phyloP scores from a whole-genome alignment of 768 basidiomycete genomes.

The Antrodiella citrinella region DNA sequence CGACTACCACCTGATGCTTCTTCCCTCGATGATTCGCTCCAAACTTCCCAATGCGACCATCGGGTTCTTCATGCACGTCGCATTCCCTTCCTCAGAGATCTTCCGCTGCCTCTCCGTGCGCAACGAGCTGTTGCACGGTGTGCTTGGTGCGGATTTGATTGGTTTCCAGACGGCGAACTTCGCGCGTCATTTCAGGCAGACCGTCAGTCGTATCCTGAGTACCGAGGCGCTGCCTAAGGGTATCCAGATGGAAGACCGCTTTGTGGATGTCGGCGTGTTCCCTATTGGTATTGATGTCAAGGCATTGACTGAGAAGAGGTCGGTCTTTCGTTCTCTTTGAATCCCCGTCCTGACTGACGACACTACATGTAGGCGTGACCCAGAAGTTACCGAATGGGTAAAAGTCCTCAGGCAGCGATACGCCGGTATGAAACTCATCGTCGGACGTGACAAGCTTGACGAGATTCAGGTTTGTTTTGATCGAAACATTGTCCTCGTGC shows the following conservation, averaged over 20 bases:
- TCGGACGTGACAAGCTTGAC: slow-evolving; percentile 85
- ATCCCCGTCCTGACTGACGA: not conserved
- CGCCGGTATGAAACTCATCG: slow-evolving; percentile 78
- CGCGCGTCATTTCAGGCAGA: slow-evolving; percentile 81
- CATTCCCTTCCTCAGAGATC: slow-evolving; percentile 93
- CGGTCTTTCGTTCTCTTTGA: slow-evolving; percentile 14
- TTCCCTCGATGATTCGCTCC: slow-evolving; percentile 78
- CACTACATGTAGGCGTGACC: slow-evolving; percentile 41
- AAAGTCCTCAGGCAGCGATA: slow-evolving; percentile 73
- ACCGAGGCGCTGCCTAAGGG: slow-evolving; percentile 81
- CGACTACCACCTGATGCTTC: slow-evolving; percentile 94
- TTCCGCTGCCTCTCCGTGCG: slow-evolving; percentile 85
- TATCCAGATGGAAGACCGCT: slow-evolving; percentile 60
- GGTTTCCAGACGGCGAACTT: slow-evolving; percentile 87
- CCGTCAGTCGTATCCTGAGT: slow-evolving; percentile 70
- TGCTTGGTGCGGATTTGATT: slow-evolving; percentile 90
- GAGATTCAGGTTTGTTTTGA: slow-evolving; percentile 58
- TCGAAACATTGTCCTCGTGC: not conserved
- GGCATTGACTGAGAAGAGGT: slow-evolving; percentile 61
- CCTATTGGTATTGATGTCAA: slow-evolving; percentile 85
- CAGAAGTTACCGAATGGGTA: slow-evolving; percentile 81
- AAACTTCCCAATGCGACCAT: slow-evolving; percentile 59
- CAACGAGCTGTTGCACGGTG: slow-evolving; percentile 69
- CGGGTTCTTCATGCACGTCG: slow-evolving; percentile 95
- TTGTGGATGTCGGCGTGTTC: slow-evolving; percentile 83